Evolutionary conservation across 192 early-diverging fungal genomes (phyloP).

Genomic region (Kappamyces sp.): DNA sequence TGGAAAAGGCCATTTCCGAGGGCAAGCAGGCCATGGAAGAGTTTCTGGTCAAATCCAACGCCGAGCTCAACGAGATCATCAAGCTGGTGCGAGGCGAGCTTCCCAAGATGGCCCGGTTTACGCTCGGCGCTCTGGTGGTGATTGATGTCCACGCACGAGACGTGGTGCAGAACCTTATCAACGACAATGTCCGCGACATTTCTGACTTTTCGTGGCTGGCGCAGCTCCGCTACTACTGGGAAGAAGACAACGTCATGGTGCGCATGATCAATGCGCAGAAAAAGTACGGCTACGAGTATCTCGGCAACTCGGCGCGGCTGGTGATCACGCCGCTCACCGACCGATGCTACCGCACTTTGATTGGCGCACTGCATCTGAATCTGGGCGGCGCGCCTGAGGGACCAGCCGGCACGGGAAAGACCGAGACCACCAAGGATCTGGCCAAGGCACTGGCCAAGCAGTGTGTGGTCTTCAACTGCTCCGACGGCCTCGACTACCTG

Average conservation of each 20-base stretch:
- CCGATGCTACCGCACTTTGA: slow-evolving; percentile 55
- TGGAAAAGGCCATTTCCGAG: slow-evolving; percentile 42
- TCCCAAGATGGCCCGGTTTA: slow-evolving; percentile 52
- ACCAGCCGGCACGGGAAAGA: slow-evolving; percentile 57
- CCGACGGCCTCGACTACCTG: slow-evolving; percentile 60
- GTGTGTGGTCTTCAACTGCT: slow-evolving; percentile 65
- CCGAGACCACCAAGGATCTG: slow-evolving; percentile 61
- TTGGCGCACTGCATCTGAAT: slow-evolving; percentile 59
- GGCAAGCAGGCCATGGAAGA: slow-evolving; percentile 51
- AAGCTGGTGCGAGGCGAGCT: slow-evolving; percentile 53
- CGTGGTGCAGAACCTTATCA: slow-evolving; percentile 42
- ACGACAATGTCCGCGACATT: slow-evolving; percentile 32
- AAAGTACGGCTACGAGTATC: slow-evolving; percentile 52
- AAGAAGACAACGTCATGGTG: slow-evolving; percentile 51
- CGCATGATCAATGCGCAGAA: slow-evolving; percentile 60
- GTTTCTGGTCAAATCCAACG: slow-evolving; percentile 38
- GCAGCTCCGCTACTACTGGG: slow-evolving; percentile 59
- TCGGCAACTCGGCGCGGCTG: slow-evolving; percentile 45
- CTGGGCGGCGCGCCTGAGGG: slow-evolving; percentile 62
- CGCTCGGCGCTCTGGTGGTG: slow-evolving; percentile 57
- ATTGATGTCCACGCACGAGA: slow-evolving; percentile 63
- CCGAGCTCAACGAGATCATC: slow-evolving; percentile 52
- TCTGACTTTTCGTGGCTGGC: slow-evolving; percentile 57
- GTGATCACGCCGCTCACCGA: slow-evolving; percentile 61
- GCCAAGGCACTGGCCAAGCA: slow-evolving; percentile 64